These are phyloP conservation scores for Leccinum pachyderme DNA, from an alignment of 1,284 basidiomycete species.

Conservation along the genomic window DNA sequence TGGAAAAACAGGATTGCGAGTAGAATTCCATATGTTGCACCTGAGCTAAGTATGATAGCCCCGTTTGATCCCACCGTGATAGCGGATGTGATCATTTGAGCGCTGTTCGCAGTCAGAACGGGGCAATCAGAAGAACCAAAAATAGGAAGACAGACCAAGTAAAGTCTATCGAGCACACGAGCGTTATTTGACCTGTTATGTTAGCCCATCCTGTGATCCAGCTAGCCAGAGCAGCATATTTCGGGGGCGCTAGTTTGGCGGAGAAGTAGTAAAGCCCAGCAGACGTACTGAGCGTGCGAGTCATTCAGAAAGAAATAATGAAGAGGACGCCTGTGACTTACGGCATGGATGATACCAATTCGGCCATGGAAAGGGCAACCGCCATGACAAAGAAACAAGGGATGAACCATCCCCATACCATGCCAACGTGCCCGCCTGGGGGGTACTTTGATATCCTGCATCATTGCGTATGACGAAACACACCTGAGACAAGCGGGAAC, in stretches of 20 bases:
- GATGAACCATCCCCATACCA: conserved; percentile 78
- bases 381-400: conserved; percentile 67
- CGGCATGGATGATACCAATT: conserved; percentile 75
- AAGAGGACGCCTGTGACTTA: conserved; percentile 35
- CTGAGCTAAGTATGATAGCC: conserved; percentile 47
- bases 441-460: background rate
- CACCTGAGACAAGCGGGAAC: conserved; percentile 62
- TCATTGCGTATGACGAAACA: conserved; percentile 7
- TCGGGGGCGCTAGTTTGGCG: conserved; percentile 62
- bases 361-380: conserved; percentile 69
- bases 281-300: conserved; percentile 45
- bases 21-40: conserved; percentile 66
- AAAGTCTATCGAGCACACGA: conserved; percentile 74
- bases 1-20: conserved; percentile 60
- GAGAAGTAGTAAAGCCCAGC: conserved; percentile 76
- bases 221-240: conserved; percentile 59
- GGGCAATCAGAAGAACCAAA: background rate
- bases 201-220: conserved; percentile 76
- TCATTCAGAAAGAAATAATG: background rate
- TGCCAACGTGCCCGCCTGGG: conserved; percentile 72
- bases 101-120: conserved; percentile 35
- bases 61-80: conserved; percentile 61
- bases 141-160: conserved; percentile 45
- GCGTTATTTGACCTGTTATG: conserved; percentile 56
- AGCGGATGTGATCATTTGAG: conserved; percentile 75